phyloP scores from a whole-genome alignment of 2,329 filamentous ascomycete genomes.

The Beauveria rudraprayagi region DNA sequence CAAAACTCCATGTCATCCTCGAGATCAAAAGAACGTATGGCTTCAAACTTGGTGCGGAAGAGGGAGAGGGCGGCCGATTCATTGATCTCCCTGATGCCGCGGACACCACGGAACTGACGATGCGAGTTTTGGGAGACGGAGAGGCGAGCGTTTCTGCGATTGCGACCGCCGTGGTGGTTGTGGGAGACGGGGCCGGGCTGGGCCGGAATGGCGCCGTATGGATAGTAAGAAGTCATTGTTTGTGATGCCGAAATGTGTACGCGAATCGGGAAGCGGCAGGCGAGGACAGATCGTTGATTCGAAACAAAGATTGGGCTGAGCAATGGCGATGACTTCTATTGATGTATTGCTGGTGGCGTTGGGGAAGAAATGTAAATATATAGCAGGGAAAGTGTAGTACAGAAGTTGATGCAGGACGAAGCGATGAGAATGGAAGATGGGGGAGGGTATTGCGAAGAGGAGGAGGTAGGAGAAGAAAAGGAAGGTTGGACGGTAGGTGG shows the following conservation, averaged over 20 bases:
- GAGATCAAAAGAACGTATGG: constrained; percentile 85
- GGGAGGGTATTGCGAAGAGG: not conserved
- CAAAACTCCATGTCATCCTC: constrained; percentile 97
- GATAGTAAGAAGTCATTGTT: constrained; percentile 57
- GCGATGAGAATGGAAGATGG: constrained; percentile 3
- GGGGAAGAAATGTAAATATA: not conserved
- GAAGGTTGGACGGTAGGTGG: constrained; percentile 7
- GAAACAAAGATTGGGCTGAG: not conserved
- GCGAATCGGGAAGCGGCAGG: not conserved
- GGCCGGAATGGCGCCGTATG: constrained; percentile 52
- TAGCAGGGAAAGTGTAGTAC: constrained; percentile 8
- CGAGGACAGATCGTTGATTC: not conserved
- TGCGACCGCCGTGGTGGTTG: constrained; percentile 75
- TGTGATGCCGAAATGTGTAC: constrained; percentile 21
- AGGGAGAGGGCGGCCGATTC: constrained; percentile 68
- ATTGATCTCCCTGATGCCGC: constrained; percentile 77
- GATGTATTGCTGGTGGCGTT: not conserved
- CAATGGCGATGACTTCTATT: not conserved
- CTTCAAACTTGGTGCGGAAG: constrained; percentile 84
- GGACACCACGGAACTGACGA: constrained; percentile 77
- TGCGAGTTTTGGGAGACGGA: constrained; percentile 75
- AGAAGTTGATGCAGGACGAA: not conserved
- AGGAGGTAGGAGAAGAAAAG: constrained; percentile 10
- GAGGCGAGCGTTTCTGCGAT: constrained; percentile 73
- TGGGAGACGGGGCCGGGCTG: constrained; percentile 48